Percentiles rank a stretch among this genome's conserved stretches.
These are phyloP conservation scores for Hanseniaspora vineae DNA, from an alignment of 805 yeast genomes.

Conservation along the genomic window DNA sequence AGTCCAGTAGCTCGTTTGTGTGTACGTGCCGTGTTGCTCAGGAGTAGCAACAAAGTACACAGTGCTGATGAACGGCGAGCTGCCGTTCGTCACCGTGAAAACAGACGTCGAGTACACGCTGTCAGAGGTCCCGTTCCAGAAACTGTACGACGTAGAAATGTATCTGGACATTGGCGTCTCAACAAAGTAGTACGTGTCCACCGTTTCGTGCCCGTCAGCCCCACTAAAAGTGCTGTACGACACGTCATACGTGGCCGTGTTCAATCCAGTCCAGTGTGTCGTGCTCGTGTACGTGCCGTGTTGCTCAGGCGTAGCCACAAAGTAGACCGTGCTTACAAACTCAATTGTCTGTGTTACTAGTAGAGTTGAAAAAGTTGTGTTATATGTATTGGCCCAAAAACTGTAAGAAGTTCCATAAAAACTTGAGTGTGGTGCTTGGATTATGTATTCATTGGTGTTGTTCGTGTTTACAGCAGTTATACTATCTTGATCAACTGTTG, in stretches of 20 bases:
- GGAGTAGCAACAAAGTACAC: no score
- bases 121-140: background rate
- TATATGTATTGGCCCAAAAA: no score
- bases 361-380: no score
- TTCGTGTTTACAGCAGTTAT: no score
- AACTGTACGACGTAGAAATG: slow-evolving; percentile 1
- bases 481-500: no score
- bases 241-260: background rate
- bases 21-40: background rate
- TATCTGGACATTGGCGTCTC: slow-evolving; percentile 4
- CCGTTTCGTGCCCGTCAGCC: slow-evolving; percentile 1
- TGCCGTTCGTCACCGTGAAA: slow-evolving; percentile 3
- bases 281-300: background rate
- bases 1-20: slow-evolving; percentile 1
- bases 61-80: no score
- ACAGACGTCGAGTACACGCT: background rate
- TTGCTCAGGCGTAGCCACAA: no score
- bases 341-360: no score
- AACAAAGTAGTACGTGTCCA: slow-evolving; percentile 3
- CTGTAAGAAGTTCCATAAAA: no score
- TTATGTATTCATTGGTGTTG: no score
- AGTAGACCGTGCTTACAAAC: background rate
- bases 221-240: slow-evolving; percentile 1
- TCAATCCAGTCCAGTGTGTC: slow-evolving; percentile 1
- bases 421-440: no score